Conservation (phyloP, 2,329 filamentous ascomycete genomes). For the Didymella lethalis region DNA sequence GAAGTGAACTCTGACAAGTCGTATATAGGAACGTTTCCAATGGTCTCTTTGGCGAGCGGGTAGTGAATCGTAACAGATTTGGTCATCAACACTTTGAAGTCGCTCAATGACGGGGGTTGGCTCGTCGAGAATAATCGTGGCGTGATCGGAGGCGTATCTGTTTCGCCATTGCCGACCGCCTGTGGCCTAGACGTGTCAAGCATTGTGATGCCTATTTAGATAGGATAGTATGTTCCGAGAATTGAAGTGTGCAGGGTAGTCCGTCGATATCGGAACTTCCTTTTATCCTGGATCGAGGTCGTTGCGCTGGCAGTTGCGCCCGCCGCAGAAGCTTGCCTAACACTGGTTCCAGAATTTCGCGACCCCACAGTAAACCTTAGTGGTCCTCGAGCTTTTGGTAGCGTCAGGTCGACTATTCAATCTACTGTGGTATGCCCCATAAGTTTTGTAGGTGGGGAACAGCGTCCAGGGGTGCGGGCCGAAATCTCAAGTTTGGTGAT, state of each 20-base stretch:
- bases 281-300: background rate
- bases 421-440: background rate
- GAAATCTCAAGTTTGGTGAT: too few species aligned
- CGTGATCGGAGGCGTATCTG: constrained; percentile 21
- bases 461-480: too few species aligned
- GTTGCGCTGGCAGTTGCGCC: constrained; percentile 1
- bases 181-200: constrained; percentile 8
- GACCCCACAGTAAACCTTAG: too few species aligned
- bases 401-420: background rate
- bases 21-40: constrained; percentile 66
- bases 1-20: constrained; percentile 53
- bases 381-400: background rate
- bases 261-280: background rate
- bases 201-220: constrained; percentile 3
- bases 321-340: background rate
- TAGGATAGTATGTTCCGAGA: too few species aligned
- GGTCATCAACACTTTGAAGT: constrained; percentile 57
- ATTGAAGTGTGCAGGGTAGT: background rate
- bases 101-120: constrained; percentile 51
- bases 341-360: too few species aligned
- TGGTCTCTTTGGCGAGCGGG: constrained; percentile 56
- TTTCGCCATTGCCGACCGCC: background rate
- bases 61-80: constrained; percentile 53
- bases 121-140: constrained; percentile 41
- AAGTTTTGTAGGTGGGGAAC: too few species aligned